Conservation (phyloP, 106 monocot genomes). For the Allium cepa region DNA sequence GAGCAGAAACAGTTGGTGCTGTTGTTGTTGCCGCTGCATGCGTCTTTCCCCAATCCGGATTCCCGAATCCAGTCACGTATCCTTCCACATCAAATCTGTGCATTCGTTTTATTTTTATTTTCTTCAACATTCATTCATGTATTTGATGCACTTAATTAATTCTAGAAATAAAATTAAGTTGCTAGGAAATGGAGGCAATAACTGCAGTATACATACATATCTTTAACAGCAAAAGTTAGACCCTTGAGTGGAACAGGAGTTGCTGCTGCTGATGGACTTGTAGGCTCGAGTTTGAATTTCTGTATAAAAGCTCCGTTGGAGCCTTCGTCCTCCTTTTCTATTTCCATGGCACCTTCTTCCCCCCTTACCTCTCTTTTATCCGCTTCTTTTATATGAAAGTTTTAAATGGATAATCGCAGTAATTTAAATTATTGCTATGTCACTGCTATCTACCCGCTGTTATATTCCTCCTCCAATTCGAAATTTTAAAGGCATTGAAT, state of each 20-base stretch:
- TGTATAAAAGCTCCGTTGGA: slow-evolving; percentile 70
- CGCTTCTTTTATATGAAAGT: no score
- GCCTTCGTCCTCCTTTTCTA: slow-evolving; percentile 1
- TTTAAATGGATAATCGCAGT: no score
- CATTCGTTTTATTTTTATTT: not conserved
- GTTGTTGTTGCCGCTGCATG: slow-evolving; percentile 60
- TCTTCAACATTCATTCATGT: not conserved
- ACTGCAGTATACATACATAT: slow-evolving; percentile 40
- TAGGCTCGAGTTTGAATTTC: slow-evolving; percentile 33
- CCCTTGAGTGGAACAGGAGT: slow-evolving; percentile 46
- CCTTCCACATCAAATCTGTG: slow-evolving; percentile 75
- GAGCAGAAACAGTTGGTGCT: slow-evolving; percentile 55
- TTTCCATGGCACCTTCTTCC: not conserved
- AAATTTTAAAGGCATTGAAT: no score
- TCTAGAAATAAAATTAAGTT: not conserved
- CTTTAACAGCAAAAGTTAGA: slow-evolving; percentile 92
- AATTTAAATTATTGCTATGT: no score
- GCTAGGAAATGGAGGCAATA: not conserved
- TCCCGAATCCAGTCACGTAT: slow-evolving; percentile 78
- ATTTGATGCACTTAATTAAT: not conserved
- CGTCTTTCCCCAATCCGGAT: slow-evolving; percentile 83
- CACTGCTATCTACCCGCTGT: no score
- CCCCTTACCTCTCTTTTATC: no score
- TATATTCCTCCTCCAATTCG: no score
- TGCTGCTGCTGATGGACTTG: slow-evolving; percentile 4